Evolutionary conservation across 495 filamentous ascomycete genomes (phyloP).

Genomic region (Friedmanniomyces endolithicus): DNA sequence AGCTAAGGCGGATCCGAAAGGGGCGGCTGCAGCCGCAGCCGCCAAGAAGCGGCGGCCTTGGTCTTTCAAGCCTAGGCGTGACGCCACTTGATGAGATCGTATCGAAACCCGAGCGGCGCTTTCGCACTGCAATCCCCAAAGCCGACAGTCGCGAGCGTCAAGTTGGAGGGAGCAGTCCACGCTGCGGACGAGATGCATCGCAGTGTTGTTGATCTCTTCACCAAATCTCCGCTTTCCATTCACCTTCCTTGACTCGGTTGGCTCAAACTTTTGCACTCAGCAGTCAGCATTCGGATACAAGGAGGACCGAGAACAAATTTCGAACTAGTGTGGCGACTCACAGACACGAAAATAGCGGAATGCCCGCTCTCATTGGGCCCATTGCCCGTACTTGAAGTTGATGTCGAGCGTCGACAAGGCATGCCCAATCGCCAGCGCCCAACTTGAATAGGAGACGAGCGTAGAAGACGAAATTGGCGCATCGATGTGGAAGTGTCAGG

Average conservation of each 20-base stretch:
- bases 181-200: neutral
- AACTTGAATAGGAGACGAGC: too few relatives aligned
- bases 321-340: too few relatives aligned
- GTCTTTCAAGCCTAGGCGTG: neutral
- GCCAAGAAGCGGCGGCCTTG: neutral
- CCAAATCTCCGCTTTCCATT: neutral
- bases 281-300: too few relatives aligned
- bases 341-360: too few relatives aligned
- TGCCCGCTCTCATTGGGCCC: too few relatives aligned
- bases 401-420: too few relatives aligned
- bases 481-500: too few relatives aligned
- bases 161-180: neutral
- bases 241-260: neutral
- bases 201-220: neutral
- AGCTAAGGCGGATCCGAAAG: neutral
- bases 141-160: neutral
- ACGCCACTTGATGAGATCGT: neutral
- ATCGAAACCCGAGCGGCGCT: neutral
- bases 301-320: too few relatives aligned
- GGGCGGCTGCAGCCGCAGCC: neutral
- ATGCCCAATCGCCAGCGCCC: too few relatives aligned
- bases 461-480: too few relatives aligned
- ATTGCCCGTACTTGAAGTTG: too few relatives aligned
- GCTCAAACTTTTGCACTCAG: neutral
- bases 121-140: neutral